Base-by-base conservation (phyloP, 1,284 basidiomycete genomes). In the Peniophora sp. region DNA sequence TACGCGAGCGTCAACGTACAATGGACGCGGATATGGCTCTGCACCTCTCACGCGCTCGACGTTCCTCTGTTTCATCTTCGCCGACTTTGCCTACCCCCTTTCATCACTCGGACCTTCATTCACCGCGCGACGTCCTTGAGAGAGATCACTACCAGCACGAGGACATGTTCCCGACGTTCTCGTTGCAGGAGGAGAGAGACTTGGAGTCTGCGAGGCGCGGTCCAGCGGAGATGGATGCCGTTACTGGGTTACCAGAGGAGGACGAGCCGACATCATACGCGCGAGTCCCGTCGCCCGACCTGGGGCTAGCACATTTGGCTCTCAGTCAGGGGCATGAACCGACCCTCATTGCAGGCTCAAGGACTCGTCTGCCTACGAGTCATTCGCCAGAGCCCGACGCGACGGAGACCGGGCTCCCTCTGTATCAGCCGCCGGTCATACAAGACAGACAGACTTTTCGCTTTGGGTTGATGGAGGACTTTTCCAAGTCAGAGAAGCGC, bases 21-120 rank as follows among this genome's bases (percentile, higher is more conserved):
- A 85, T 92, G 80, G 89, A 91, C 57, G 89, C 83, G 0, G 88
- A 91, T 60, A 88, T 90, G 78, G 89, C 89, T 45, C 77, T 89
- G 62, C 87, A 91, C 50, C 78, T 92, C 45, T 88, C 86, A 25
- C 74, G 81, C 34, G 87, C 86, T 0, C 76, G 88, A 23, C 75
- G 84, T 55, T 81, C 81, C 50, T 86, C 85, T 2, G 60, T 81
- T n/a, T 66, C 70, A 16, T 52, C 56, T 23, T 64, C 66, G 5
- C 65, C 65, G 16, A 51, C 58, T 45, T 61, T n/a, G 53, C 67
- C 24, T 5, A 52, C 52, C 23, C 57, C 55, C 19, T 56, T 50
- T 24, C 52, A 49, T 49, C 49, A 38, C 36, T 25, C n/a, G 19
- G 36, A 11, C 27, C 3, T n/a, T n/a, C 38, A 41, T 8, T 5